A percentile compares a stretch with the other conserved stretches of the same genome.
phyloP scores from a whole-genome alignment of 2,329 filamentous ascomycete genomes.

The Fusarium odoratissimum region DNA sequence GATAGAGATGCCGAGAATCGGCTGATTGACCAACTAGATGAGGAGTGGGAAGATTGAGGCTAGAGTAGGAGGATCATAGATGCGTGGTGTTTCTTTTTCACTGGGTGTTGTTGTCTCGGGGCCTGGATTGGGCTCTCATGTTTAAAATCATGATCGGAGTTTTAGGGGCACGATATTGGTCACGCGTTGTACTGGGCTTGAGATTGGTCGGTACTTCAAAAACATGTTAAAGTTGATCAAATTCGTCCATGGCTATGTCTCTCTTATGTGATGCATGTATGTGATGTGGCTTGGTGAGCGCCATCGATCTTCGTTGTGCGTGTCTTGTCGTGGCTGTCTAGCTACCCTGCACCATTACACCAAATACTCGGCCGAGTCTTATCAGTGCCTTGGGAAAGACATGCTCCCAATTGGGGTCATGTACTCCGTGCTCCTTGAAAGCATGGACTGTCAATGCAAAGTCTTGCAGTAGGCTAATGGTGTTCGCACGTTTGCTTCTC shows the following conservation, averaged over 20 bases:
- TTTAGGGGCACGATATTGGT: conserved; percentile 32
- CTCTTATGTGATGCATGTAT: not conserved
- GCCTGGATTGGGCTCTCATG: conserved; percentile 17
- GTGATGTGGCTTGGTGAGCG: not conserved
- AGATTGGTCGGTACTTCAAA: conserved; percentile 16
- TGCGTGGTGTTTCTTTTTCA: conserved; percentile 10
- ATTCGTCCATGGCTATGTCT: not conserved
- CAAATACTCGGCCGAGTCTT: not conserved
- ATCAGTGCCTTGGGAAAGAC: not conserved
- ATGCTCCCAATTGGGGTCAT: not conserved
- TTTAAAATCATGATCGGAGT: conserved; percentile 40
- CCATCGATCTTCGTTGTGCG: not conserved
- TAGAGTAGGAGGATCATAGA: not conserved
- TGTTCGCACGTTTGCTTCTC: not conserved
- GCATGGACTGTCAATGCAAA: not conserved
- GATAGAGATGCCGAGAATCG: conserved; percentile 87
- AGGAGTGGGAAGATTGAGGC: conserved; percentile 88
- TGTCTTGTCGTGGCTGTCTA: not conserved
- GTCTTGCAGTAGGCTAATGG: not conserved
- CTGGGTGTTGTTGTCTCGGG: not conserved
- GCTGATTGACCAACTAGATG: conserved; percentile 94
- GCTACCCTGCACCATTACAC: not conserved
- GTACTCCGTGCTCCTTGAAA: not conserved
- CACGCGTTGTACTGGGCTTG: conserved; percentile 23
- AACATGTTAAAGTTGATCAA: conserved; percentile 25